Conservation (phyloP, 2,329 filamentous ascomycete species). For the Fusarium sp. region DNA sequence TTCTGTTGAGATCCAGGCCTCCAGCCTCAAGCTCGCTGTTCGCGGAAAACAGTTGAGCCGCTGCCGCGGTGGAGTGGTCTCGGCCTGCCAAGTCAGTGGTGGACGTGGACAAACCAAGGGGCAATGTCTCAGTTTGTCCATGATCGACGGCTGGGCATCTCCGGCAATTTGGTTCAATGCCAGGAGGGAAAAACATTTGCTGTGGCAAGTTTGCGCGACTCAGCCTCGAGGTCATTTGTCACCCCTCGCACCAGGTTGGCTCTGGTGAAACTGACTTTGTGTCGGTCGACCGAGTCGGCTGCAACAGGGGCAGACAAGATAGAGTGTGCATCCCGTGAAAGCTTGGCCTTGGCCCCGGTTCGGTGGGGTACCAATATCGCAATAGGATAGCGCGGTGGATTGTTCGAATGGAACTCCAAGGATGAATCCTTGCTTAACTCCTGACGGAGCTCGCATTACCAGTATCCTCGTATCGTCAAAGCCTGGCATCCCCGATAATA, state of each 20-base stretch:
- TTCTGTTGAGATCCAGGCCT: conserved; percentile 4
- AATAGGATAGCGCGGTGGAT: conserved; percentile 28
- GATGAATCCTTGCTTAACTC: background rate
- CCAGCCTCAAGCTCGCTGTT: background rate
- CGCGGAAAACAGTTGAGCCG: conserved; percentile 2
- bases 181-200: background rate
- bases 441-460: background rate
- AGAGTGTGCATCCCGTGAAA: conserved; percentile 15
- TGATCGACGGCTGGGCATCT: conserved; percentile 17
- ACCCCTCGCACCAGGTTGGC: conserved; percentile 32
- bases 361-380: background rate
- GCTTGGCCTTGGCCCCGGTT: conserved; percentile 7
- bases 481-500: background rate
- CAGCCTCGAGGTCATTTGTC: conserved; percentile 23
- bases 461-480: conserved; percentile 1
- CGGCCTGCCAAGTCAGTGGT: conserved; percentile 19
- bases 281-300: background rate
- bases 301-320: conserved; percentile 3
- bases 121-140: conserved; percentile 7
- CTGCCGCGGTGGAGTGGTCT: conserved; percentile 10
- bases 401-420: conserved; percentile 11
- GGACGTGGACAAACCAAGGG: background rate
- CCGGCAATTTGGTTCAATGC: conserved; percentile 1
- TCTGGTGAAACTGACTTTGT: conserved; percentile 9
- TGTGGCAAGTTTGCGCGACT: background rate